Base-by-base conservation (phyloP, 345 rosid species). In the Linum tenue region DNA sequence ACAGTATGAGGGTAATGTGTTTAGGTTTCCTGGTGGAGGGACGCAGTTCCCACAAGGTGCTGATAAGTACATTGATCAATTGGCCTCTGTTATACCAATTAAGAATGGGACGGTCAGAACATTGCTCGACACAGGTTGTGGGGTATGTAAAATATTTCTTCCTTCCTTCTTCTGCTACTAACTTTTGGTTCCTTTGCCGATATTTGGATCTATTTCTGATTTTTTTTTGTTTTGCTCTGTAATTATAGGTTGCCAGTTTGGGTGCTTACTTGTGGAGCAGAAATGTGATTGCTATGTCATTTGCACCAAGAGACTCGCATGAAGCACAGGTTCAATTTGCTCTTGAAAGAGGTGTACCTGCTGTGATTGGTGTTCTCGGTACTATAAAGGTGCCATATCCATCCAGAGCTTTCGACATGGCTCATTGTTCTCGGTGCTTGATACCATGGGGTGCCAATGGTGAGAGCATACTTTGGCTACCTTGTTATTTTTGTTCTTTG, bases 241-340 rank as follows among this genome's bases (percentile, higher is more conserved):
- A 16, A n/a, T 7, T 57, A 37, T 67, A 91, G 99, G 99, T 95
- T 80, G 99, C 97, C 40, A 95, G 99, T 78, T 88, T 83, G 95
- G 97, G 98, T 68, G 99, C 97, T 0, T 95, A 87, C 82, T 85
- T 95, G 51, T 90, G 96, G 97, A 91, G 96, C 66, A 86, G 99
- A 74, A 91, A 95, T 62, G 99, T 95, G 5, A 74, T 90, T 12
- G 83, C 96, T 14, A 95, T 95, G 99, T 95, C 99, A 2, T 95
- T 95, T 61, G 99, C 99, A 31, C 99, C 98, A 12, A 84, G 99
- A 82, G 99, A 95, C 66, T 88, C 96, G 1, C 99, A 95, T 39
- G 98, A 95, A 77, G 99, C 99, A 35, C 99, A 95, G 74, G 99
- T 95, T 37, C 99, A 95, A 35, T 95, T 95, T 78, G 99, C 99